These are phyloP conservation scores for Paecilomyces dactylethromorphus DNA, from an alignment of 2,329 filamentous ascomycete genomes.

Conservation along the genomic window DNA sequence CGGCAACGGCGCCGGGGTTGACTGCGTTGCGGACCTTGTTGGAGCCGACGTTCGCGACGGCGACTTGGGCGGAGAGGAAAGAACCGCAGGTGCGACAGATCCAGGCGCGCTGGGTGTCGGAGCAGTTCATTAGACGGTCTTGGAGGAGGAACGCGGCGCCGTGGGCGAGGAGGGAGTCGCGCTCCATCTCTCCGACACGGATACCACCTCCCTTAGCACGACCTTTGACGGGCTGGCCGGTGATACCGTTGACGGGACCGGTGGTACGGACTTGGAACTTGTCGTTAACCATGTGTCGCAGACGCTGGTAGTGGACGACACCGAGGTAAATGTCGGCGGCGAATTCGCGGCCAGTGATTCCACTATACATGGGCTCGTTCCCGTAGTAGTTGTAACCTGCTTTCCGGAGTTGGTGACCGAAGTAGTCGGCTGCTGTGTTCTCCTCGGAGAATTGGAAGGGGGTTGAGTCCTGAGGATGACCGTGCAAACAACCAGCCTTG, in stretches of 20 bases:
- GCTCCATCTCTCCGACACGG: constrained; percentile 98
- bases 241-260: constrained; percentile 81
- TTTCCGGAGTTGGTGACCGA: constrained; percentile 89
- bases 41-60: constrained; percentile 26
- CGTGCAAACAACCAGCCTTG: constrained; percentile 89
- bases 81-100: constrained; percentile 84
- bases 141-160: constrained; percentile 92
- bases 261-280: constrained; percentile 98
- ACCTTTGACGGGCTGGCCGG: constrained; percentile 95
- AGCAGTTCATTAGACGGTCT: constrained; percentile 94
- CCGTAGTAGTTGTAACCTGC: constrained; percentile 98
- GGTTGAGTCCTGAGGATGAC: constrained; percentile 90
- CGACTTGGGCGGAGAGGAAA: constrained; percentile 74
- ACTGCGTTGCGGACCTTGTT: constrained; percentile 14
- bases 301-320: constrained; percentile 94
- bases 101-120: constrained; percentile 83
- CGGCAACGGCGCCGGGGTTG: constrained; percentile 21
- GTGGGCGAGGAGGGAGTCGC: constrained; percentile 89
- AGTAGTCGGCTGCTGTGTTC: constrained; percentile 87
- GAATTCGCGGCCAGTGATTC: constrained; percentile 91
- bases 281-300: constrained; percentile 99
- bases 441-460: constrained; percentile 93
- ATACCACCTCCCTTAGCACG: constrained; percentile 96
- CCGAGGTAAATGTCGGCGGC: constrained; percentile 94
- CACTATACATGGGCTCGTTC: constrained; percentile 98